phyloP scores from a whole-genome alignment of 2,329 filamentous ascomycete genomes.

The Domatiomyces catenatus region DNA sequence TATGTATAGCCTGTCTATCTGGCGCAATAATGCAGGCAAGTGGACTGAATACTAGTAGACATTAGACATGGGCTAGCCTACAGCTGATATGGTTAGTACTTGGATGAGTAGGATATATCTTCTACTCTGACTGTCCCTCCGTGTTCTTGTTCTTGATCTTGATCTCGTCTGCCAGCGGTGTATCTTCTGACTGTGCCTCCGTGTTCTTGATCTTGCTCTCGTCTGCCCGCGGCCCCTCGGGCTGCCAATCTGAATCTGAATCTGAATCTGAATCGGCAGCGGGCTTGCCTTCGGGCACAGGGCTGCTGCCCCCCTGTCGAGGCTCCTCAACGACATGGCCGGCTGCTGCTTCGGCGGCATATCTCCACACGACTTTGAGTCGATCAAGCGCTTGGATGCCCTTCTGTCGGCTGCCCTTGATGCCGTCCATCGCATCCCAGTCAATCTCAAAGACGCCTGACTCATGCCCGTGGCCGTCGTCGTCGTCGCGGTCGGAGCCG shows the following conservation, averaged over 20 bases:
- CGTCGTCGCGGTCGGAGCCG: slow-evolving; percentile 45
- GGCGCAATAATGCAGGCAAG: too few relatives aligned
- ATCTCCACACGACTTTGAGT: slow-evolving; percentile 72
- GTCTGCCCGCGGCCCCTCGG: slow-evolving; percentile 20
- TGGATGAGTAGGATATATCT: too few relatives aligned
- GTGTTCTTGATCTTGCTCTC: neutral
- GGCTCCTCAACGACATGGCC: slow-evolving; percentile 43
- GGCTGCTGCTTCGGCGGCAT: slow-evolving; percentile 15
- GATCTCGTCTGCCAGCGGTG: too few relatives aligned
- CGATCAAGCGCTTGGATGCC: slow-evolving; percentile 69
- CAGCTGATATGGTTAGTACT: too few relatives aligned
- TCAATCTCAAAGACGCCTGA: slow-evolving; percentile 56
- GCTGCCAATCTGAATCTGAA: slow-evolving; percentile 68
- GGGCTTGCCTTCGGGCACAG: slow-evolving; percentile 52
- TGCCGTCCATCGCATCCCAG: slow-evolving; percentile 79
- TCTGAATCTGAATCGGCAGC: too few relatives aligned
- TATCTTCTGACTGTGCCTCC: neutral
- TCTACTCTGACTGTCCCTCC: too few relatives aligned
- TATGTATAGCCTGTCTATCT: too few relatives aligned
- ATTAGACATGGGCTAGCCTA: too few relatives aligned
- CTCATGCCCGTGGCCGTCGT: too few relatives aligned
- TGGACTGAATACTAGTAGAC: too few relatives aligned
- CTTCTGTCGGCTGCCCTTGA: slow-evolving; percentile 75
- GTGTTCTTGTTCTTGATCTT: too few relatives aligned
- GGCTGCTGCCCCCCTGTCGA: slow-evolving; percentile 47